Conservation (phyloP, 108 stramenopile species). For the Pseudonitzschia pungens region DNA sequence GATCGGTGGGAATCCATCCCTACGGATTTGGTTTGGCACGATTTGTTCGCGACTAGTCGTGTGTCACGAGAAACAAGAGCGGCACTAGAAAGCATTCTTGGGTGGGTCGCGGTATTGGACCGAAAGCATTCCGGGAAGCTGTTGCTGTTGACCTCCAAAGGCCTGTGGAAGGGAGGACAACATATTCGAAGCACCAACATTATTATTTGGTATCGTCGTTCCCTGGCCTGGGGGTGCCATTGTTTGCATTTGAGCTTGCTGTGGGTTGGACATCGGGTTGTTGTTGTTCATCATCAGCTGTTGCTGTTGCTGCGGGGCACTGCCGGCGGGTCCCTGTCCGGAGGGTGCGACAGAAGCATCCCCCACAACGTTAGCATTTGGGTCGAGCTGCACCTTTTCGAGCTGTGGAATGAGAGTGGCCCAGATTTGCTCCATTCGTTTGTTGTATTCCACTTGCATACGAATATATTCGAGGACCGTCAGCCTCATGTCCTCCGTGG, state of each 20-base stretch:
- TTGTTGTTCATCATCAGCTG: conserved; percentile 7
- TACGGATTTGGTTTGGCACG: too few species aligned
- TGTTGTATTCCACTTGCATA: conserved; percentile 93
- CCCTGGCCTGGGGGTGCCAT: not conserved
- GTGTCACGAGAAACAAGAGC: not conserved
- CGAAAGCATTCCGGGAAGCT: conserved; percentile 37
- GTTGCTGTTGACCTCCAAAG: not conserved
- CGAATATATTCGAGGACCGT: conserved; percentile 91
- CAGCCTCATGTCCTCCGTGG: conserved; percentile 92
- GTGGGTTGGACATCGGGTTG: conserved; percentile 25
- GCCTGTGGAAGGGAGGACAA: not conserved
- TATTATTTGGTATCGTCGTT: conserved; percentile 6
- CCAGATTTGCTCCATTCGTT: conserved; percentile 93
- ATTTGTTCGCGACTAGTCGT: too few species aligned
- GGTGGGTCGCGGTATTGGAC: conserved; percentile 42
- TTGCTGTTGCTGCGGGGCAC: conserved; percentile 12
- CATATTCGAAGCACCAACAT: conserved; percentile 9
- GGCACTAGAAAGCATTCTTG: not conserved
- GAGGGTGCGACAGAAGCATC: conserved; percentile 16
- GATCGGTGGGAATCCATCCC: too few species aligned
- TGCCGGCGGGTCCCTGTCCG: conserved; percentile 1
- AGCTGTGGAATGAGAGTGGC: conserved; percentile 83
- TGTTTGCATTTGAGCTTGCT: conserved; percentile 23
- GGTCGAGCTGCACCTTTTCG: conserved; percentile 67
- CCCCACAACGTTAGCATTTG: conserved; percentile 29